Evolutionary conservation across 305 asterid genomes (phyloP).

Genomic region (Fraxinus baroniana): DNA sequence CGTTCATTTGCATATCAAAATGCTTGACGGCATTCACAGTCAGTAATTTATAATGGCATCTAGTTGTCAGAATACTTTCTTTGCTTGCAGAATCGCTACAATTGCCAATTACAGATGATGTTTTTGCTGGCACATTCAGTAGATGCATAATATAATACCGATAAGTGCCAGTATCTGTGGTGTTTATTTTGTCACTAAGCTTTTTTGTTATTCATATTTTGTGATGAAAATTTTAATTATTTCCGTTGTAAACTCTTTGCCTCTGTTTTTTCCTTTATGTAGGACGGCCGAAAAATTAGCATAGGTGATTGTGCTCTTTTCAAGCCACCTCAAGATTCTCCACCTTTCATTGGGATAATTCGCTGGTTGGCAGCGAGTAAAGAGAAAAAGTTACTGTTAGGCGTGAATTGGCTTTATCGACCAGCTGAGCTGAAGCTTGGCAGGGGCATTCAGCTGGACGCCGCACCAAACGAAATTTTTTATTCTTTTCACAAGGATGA

Average conservation of each 20-base stretch:
- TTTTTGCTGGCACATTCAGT: neutral
- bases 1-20: neutral
- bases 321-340: constrained; percentile 52
- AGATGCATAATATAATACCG: neutral
- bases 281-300: constrained; percentile 55
- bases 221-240: neutral
- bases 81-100: neutral
- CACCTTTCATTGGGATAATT: constrained; percentile 62
- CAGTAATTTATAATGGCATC: neutral
- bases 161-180: neutral
- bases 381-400: constrained; percentile 57
- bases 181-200: neutral
- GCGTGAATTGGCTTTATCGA: constrained; percentile 91
- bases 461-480: constrained; percentile 69
- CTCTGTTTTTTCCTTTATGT: constrained; percentile 17
- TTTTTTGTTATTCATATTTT: neutral
- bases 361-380: constrained; percentile 44
- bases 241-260: neutral
- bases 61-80: neutral
- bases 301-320: constrained; percentile 63
- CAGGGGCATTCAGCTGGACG: constrained; percentile 62
- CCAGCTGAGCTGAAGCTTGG: constrained; percentile 81
- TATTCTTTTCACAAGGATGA: constrained; percentile 59
- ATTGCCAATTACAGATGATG: neutral
- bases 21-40: neutral